Evolutionary conservation across 78 protist genomes (phyloP).

Genomic region (Dictyostelium brefeldianum): DNA sequence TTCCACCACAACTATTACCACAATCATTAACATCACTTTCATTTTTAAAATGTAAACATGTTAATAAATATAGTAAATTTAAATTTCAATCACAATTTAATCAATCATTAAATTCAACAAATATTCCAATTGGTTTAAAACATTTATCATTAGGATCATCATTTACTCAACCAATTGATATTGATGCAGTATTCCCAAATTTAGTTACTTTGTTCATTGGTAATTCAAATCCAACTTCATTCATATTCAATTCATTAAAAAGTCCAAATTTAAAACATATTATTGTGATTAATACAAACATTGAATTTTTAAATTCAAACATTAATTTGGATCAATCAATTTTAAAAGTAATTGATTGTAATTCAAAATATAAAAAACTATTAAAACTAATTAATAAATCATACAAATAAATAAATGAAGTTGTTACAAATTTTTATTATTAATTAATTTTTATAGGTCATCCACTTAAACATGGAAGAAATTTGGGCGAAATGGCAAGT

Average conservation of each 20-base stretch:
- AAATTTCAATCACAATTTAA: not conserved
- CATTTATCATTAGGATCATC: not conserved
- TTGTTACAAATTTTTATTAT: no score
- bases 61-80: no score
- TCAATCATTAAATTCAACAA: not conserved
- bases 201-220: not conserved
- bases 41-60: no score
- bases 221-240: not conserved
- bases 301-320: not conserved
- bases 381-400: no score
- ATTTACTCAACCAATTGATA: not conserved
- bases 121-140: conserved; percentile 5
- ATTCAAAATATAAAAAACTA: no score
- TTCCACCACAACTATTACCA: no score
- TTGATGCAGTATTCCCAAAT: not conserved
- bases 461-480: no score
- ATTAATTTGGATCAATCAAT: not conserved
- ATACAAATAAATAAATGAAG: no score
- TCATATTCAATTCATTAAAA: not conserved
- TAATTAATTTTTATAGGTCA: no score
- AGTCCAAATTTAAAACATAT: not conserved
- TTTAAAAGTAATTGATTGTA: not conserved
- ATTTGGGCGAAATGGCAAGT: no score
- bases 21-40: no score
- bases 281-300: not conserved